Percentiles rank a stretch among this genome's conserved stretches.
Conservation (phyloP, 805 yeast genomes). For the Ogataea nakhonphanomensis region DNA sequence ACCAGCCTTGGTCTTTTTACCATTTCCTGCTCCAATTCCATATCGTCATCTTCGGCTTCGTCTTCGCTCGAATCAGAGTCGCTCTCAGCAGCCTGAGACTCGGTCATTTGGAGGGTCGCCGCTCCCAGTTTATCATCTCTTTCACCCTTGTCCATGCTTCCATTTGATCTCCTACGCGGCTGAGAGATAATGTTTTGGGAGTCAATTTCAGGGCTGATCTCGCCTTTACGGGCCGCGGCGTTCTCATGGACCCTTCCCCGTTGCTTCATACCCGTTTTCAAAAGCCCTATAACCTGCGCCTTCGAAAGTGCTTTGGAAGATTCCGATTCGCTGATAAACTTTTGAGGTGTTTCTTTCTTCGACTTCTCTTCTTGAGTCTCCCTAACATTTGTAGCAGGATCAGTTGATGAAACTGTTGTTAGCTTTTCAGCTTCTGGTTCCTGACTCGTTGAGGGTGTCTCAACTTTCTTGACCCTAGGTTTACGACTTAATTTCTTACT, state of each 20-base stretch:
- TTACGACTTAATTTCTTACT: conserved; percentile 2
- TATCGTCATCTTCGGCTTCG: conserved; percentile 24
- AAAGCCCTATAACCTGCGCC: conserved; percentile 16
- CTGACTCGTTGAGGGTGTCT: not conserved
- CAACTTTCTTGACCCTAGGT: conserved; percentile 2
- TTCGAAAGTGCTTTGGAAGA: conserved; percentile 4
- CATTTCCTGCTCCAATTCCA: conserved; percentile 17
- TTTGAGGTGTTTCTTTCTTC: not conserved
- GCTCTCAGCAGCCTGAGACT: conserved; percentile 12
- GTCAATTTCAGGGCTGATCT: conserved; percentile 26
- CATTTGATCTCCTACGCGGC: conserved; percentile 13
- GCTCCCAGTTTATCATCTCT: conserved; percentile 5
- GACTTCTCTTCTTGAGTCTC: too few species aligned
- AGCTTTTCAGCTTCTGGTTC: not conserved
- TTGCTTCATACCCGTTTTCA: conserved; percentile 20
- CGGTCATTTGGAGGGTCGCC: conserved; percentile 6
- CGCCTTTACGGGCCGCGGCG: conserved; percentile 26
- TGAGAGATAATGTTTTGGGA: conserved; percentile 20
- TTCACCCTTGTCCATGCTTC: not conserved
- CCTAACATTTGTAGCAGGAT: too few species aligned
- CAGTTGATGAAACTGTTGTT: not conserved
- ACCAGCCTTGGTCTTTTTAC: conserved; percentile 40
- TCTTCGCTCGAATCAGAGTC: conserved; percentile 18
- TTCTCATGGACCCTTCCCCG: conserved; percentile 28
- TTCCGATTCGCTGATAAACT: not conserved